Evolutionary conservation across 176 grass and related monocot genomes (phyloP), one percentile per base, ranked within the genome.

Genomic region (Phoenix dactylifera): DNA sequence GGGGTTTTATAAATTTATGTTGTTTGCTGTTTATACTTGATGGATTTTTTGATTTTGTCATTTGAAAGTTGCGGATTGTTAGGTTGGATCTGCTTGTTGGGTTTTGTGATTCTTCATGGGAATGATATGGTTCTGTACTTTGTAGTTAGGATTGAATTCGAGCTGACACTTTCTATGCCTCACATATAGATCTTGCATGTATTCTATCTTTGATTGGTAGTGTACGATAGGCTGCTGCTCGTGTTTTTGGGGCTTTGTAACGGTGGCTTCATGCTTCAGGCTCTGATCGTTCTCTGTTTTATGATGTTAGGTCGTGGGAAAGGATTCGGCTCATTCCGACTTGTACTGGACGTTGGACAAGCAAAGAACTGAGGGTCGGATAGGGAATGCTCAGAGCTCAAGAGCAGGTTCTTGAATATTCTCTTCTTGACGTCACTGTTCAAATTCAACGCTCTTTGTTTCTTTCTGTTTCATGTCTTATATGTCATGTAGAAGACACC

Each of bases 291-390:
- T 59, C 15, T 57, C 20, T 59, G 24, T 59, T 60, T 19, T 56
- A 29, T 26, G 24, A 69, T 69, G 48, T 62, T 62, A 69, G 65
- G 66, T 22, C 5, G 63, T 64, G 55, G 57, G 65, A 29, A 77
- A 77, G 66, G 74, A 77, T 18, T 16, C 18, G 3, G 60, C 65
- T 20, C 65, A 54, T 22, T 51, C 58, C 15, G 62, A 76, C 25
- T 58, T 67, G 60, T 76, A 52, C 15, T 53, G 63, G 64, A 32
- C 63, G 22, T 52, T 67, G 35, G 51, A 59, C 44, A 76, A 71
- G 57, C 66, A 71, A 53, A 81, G 60, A 58, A 24, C 23, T 51
- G 72, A 75, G n/a, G 26, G 20, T 51, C 72, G 52, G 49, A 66
- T 29, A 51, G 78, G 71, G 22, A 62, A 66, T 65, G 51, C 39